These are phyloP conservation scores for Cystobasidiaceae sp. DNA, from an alignment of 1,284 basidiomycete species.

Conservation along the genomic window DNA sequence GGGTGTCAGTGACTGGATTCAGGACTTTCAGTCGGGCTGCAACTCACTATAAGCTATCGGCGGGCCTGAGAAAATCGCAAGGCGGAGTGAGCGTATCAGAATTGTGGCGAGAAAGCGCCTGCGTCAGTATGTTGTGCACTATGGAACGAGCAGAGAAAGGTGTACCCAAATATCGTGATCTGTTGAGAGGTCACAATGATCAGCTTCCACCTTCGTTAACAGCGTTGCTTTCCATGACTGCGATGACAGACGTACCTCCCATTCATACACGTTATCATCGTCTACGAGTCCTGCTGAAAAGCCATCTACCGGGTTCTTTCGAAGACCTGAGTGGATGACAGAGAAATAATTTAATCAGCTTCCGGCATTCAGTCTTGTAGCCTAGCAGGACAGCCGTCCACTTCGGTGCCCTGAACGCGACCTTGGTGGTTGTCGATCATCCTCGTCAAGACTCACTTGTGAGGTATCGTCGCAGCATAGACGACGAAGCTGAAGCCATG, in stretches of 20 bases:
- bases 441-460: neutral
- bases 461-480: slow-evolving; percentile 14
- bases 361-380: neutral
- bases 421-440: neutral
- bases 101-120: too few species aligned
- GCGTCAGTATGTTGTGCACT: too few species aligned
- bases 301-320: slow-evolving; percentile 49
- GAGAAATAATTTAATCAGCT: neutral
- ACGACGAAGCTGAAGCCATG: slow-evolving; percentile 21
- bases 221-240: neutral
- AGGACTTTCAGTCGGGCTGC: slow-evolving; percentile 18
- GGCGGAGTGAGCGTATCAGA: too few species aligned
- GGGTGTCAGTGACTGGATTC: neutral
- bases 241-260: slow-evolving; percentile 55
- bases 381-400: neutral
- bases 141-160: neutral
- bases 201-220: neutral
- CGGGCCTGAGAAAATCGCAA: slow-evolving; percentile 56
- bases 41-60: slow-evolving; percentile 79
- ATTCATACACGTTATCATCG: slow-evolving; percentile 86
- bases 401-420: neutral
- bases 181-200: neutral
- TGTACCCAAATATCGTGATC: slow-evolving; percentile 42
- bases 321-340: neutral
- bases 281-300: slow-evolving; percentile 93